Conservation (phyloP, 2,329 filamentous ascomycete genomes). For the Aspergillus thermomutatus region DNA sequence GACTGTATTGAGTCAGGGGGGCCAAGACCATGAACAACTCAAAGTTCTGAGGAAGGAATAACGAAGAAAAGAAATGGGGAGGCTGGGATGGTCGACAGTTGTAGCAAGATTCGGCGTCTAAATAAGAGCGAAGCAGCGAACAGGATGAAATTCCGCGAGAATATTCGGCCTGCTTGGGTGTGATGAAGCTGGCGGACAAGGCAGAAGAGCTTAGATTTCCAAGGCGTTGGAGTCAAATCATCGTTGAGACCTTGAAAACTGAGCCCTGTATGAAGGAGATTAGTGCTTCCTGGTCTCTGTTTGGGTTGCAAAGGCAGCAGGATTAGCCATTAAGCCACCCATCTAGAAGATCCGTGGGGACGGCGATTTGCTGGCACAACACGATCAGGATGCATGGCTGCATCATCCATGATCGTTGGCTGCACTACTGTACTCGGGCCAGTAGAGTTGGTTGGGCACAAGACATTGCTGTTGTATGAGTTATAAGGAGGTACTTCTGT, state of each 20-base stretch:
- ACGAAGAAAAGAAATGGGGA: constrained; percentile 8
- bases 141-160: constrained; percentile 13
- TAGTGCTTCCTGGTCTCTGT: not conserved
- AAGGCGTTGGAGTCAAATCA: not conserved
- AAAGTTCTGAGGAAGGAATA: constrained; percentile 3
- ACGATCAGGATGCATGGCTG: constrained; percentile 3
- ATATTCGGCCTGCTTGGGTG: constrained; percentile 15
- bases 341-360: constrained; percentile 19
- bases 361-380: constrained; percentile 10
- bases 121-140: constrained; percentile 22
- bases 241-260: not conserved
- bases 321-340: not conserved
- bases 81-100: constrained; percentile 15
- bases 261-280: constrained; percentile 9
- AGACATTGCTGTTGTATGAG: not conserved
- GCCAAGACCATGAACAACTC: not conserved
- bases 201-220: constrained; percentile 6
- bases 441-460: constrained; percentile 4
- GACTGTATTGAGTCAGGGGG: not conserved
- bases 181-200: constrained; percentile 15
- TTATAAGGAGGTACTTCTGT: not conserved
- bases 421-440: constrained; percentile 2
- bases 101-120: constrained; percentile 14
- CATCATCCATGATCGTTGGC: constrained; percentile 11
- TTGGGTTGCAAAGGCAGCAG: not conserved